phyloP scores from a whole-genome alignment of 176 grass and related monocot genomes.

The Saccharum spontaneum region DNA sequence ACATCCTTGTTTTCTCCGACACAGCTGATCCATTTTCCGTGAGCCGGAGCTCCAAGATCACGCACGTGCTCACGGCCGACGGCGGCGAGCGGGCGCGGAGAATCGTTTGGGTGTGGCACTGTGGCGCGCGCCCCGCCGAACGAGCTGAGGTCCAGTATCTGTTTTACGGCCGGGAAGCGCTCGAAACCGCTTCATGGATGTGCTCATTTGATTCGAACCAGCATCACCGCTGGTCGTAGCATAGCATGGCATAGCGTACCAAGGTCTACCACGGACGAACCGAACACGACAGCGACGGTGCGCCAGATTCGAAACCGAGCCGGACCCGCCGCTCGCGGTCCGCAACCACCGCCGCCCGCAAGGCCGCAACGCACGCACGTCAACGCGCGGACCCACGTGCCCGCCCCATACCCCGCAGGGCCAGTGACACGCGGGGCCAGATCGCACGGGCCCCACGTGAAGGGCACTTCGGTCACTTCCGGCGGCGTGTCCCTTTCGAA shows the following conservation, averaged over 20 bases:
- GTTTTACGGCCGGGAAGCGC: too few species aligned
- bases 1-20: not conserved
- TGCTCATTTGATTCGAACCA: not conserved
- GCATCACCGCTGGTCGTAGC: not conserved
- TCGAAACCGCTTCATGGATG: not conserved
- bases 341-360: not conserved
- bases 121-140: too few species aligned
- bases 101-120: too few species aligned
- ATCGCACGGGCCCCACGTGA: not conserved
- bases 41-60: not conserved
- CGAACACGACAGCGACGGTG: not conserved
- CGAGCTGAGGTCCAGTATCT: too few species aligned
- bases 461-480: constrained; percentile 22
- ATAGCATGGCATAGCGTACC: not conserved
- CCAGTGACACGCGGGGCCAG: not conserved
- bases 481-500: not conserved
- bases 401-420: too few species aligned
- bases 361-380: not conserved
- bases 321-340: not conserved
- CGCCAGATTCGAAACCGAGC: not conserved
- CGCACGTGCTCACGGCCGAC: not conserved
- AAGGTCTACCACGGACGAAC: not conserved
- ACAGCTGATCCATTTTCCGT: not conserved
- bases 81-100: too few species aligned
- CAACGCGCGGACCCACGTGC: not conserved